These are phyloP conservation scores for Perilla frutescens DNA, from an alignment of 257 asterid species.

Conservation along the genomic window DNA sequence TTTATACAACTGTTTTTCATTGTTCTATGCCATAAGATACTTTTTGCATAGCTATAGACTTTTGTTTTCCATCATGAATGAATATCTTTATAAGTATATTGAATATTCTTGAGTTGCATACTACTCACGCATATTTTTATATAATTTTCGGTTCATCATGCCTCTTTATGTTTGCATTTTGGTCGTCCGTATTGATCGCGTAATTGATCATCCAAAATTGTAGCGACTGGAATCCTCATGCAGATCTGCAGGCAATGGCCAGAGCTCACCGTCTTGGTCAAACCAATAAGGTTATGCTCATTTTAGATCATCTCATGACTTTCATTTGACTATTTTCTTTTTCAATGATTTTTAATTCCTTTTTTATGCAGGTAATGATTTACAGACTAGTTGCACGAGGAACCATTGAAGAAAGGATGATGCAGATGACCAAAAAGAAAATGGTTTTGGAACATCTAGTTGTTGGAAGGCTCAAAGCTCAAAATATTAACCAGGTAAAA, in stretches of 20 bases:
- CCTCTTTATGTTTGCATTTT: constrained; percentile 21
- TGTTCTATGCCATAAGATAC: not conserved
- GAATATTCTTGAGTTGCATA: not conserved
- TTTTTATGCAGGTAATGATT: constrained; percentile 85
- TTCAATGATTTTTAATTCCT: constrained; percentile 26
- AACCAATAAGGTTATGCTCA: constrained; percentile 79
- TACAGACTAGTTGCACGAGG: constrained; percentile 88
- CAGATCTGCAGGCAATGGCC: constrained; percentile 99
- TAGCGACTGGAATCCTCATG: constrained; percentile 99
- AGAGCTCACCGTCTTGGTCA: constrained; percentile 99
- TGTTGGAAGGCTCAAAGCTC: constrained; percentile 94
- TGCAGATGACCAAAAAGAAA: constrained; percentile 99
- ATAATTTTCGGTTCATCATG: constrained; percentile 11
- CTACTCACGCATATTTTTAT: constrained; percentile 17
- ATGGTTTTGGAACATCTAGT: constrained; percentile 98
- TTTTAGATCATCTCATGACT: constrained; percentile 35
- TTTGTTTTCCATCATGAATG: not conserved
- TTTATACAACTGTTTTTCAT: not conserved
- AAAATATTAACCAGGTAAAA: constrained; percentile 89
- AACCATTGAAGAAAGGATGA: constrained; percentile 98
- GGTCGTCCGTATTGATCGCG: constrained; percentile 27
- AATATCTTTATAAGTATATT: not conserved
- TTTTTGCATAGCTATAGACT: not conserved
- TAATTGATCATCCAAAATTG: constrained; percentile 39
- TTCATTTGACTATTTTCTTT: constrained; percentile 31